These are phyloP conservation scores for Acephala macrosclerotiorum DNA, from an alignment of 2,329 filamentous ascomycete species.

Conservation along the genomic window DNA sequence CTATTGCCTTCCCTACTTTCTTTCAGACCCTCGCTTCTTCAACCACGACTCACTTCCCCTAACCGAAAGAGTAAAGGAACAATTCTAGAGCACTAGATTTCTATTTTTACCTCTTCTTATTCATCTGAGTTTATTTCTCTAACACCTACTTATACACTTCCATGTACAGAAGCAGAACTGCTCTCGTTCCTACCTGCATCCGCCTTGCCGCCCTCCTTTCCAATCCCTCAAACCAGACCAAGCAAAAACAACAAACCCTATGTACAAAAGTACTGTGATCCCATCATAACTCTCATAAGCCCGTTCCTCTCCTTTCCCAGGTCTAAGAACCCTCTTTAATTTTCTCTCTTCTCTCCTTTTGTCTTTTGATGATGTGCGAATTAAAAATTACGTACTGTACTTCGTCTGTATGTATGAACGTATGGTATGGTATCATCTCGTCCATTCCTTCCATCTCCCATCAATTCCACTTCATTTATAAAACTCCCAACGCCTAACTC, in stretches of 20 bases:
- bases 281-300: conserved; percentile 1
- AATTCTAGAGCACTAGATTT: too few relatives aligned
- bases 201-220: too few relatives aligned
- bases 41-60: too few relatives aligned
- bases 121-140: too few relatives aligned
- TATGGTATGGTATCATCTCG: not conserved
- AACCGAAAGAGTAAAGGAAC: too few relatives aligned
- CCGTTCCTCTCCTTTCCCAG: not conserved
- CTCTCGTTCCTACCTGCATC: too few relatives aligned
- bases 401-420: not conserved
- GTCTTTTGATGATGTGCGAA: conserved; percentile 5
- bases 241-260: not conserved
- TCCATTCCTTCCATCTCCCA: not conserved
- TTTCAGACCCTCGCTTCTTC: too few relatives aligned
- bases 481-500: not conserved
- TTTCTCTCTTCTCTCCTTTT: not conserved
- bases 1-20: too few relatives aligned
- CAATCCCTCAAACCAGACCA: too few relatives aligned
- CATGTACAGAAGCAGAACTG: too few relatives aligned
- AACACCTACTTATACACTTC: too few relatives aligned
- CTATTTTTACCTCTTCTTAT: too few relatives aligned
- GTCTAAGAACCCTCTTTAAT: not conserved
- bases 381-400: conserved; percentile 5
- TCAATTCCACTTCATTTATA: not conserved
- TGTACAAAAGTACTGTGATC: not conserved